Conservation (phyloP, 177 flowering plant genomes). For the Tripterygium wilfordii region DNA sequence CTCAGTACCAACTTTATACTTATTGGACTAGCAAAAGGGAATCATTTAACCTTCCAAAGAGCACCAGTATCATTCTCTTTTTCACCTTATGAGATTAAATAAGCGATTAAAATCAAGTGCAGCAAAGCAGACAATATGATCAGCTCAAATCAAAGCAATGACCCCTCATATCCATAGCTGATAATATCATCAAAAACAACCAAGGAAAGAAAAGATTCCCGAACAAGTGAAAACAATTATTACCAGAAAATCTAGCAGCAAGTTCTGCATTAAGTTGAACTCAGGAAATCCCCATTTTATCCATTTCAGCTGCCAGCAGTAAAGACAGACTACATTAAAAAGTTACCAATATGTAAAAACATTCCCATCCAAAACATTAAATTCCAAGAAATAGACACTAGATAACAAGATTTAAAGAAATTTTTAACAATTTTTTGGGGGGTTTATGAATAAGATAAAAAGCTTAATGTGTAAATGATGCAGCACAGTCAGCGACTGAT, state of each 20-base stretch:
- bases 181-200: constrained; percentile 11
- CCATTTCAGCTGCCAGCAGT: constrained; percentile 83
- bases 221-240: constrained; percentile 47
- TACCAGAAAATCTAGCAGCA: constrained; percentile 77
- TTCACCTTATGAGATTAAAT: too few species aligned
- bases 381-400: constrained; percentile 16
- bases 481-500: constrained; percentile 28
- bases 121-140: background rate
- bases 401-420: constrained; percentile 9
- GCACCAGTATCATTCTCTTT: too few species aligned
- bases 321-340: constrained; percentile 71
- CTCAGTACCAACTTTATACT: constrained; percentile 37
- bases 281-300: constrained; percentile 77
- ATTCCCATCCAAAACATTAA: constrained; percentile 19
- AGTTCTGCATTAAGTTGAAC: constrained; percentile 64
- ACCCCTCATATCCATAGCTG: constrained; percentile 3
- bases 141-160: constrained; percentile 1
- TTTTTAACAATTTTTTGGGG: too few species aligned
- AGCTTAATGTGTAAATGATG: constrained; percentile 12
- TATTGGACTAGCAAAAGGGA: constrained; percentile 21
- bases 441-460: too few species aligned
- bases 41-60: constrained; percentile 4
- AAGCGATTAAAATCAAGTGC: too few species aligned
- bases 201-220: constrained; percentile 30
- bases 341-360: constrained; percentile 19